Conservation (phyloP, 495 filamentous ascomycete species). For the Aspergillus bertholletiae region DNA sequence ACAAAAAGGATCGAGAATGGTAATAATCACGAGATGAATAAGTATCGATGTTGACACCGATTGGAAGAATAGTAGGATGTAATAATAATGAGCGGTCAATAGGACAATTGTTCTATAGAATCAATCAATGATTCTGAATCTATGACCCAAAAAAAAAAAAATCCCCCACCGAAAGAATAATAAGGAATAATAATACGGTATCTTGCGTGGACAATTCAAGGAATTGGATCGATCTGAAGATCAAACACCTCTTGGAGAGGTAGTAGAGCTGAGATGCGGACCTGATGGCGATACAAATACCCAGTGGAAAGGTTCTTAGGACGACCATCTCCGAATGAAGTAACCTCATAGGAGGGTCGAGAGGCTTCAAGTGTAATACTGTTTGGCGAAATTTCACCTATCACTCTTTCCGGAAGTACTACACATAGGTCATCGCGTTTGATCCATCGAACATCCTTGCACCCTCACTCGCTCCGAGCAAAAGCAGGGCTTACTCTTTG, state of each 20-base stretch:
- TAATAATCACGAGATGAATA: background rate
- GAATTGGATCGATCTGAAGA: background rate
- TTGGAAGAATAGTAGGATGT: background rate
- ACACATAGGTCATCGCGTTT: no score
- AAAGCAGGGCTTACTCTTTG: background rate
- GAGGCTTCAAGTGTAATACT: background rate
- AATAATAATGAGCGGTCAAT: background rate
- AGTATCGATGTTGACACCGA: background rate
- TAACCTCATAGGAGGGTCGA: background rate
- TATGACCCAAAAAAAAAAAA: background rate
- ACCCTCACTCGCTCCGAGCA: background rate
- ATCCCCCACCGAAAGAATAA: no score
- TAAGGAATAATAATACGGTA: no score
- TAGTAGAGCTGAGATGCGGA: background rate
- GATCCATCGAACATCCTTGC: background rate
- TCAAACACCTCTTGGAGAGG: background rate
- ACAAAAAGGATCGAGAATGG: background rate
- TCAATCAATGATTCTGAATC: background rate
- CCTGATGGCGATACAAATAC: background rate
- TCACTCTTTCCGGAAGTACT: background rate
- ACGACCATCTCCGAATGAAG: background rate
- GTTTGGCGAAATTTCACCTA: background rate
- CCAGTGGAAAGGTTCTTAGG: background rate
- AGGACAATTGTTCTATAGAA: background rate
- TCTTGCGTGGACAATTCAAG: background rate